Percentiles rank a stretch among this genome's conserved stretches.
Evolutionary conservation across 1,139 yeast genomes (phyloP).

Genomic region (Blastobotrys raffinosifermentans): DNA sequence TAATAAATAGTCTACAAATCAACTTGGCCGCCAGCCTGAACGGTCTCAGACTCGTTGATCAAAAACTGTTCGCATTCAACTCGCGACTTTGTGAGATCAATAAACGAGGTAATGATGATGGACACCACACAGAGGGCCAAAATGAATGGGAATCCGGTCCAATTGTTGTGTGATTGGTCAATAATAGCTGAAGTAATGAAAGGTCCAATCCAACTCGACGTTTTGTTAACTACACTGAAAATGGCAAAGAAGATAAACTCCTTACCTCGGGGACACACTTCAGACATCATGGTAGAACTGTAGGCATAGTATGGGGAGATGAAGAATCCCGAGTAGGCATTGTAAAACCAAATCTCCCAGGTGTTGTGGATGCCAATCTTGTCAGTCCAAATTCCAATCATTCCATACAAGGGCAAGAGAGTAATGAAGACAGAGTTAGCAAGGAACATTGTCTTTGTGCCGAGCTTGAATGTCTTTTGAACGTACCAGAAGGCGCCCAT

Average conservation of each 20-base stretch:
- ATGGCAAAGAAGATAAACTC: constrained; percentile 18
- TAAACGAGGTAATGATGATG: constrained; percentile 1
- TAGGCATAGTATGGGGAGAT: constrained; percentile 18
- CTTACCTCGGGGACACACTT: constrained; percentile 17
- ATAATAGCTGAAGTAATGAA: constrained; percentile 18
- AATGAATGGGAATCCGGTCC: constrained; percentile 19
- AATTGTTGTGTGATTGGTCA: constrained; percentile 13
- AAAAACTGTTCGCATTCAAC: constrained; percentile 6
- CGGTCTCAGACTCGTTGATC: constrained; percentile 3
- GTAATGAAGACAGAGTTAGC: constrained; percentile 15
- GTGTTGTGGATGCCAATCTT: constrained; percentile 16
- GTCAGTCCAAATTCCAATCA: constrained; percentile 18
- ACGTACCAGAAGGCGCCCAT: constrained; percentile 15
- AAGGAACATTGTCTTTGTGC: constrained; percentile 17
- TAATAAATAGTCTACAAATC: neutral
- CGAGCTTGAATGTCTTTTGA: constrained; percentile 15
- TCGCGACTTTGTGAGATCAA: constrained; percentile 6
- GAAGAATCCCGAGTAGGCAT: constrained; percentile 16
- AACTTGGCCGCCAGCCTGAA: constrained; percentile 3
- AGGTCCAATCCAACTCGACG: constrained; percentile 18
- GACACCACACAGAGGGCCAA: constrained; percentile 13
- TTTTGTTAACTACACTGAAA: constrained; percentile 18
- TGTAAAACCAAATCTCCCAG: constrained; percentile 19
- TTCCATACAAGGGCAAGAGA: constrained; percentile 18
- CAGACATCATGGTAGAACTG: constrained; percentile 19